Evolutionary conservation across 495 filamentous ascomycete genomes (phyloP), one percentile per base, ranked within the genome.

Genomic region (Tetracladium marchalianum): DNA sequence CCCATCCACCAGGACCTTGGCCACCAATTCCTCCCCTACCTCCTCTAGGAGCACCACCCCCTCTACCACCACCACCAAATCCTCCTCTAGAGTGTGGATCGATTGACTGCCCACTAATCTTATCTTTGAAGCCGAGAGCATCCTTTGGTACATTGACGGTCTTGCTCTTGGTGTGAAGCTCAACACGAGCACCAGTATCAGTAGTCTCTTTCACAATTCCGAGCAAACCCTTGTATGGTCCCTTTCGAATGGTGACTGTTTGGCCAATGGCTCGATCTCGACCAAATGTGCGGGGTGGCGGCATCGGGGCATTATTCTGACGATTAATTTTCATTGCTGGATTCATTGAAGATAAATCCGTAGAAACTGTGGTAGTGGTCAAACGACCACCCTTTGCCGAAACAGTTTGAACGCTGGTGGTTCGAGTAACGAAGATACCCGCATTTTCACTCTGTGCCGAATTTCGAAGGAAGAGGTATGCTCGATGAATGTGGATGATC

Each of bases 141-240:
- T 83, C 80, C 62, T 90, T 92, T 2, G 76, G 72, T 24, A 97
- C 76, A 12, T 80, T 82, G 43, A 97, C 80, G 6, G 81, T 77
- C 70, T 94, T 96, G 65, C 77, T 82, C 64, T 90, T 92, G 17
- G 87, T 85, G 62, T 96, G 90, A 19, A 99, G 70, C 63, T 97
- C 93, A 32, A 99, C 84, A 16, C 88, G 81, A 24, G 85, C 90
- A 50, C 83, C 78, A 0, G 72, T 75, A 47, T 93, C 88, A 0
- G 84, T 90, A 0, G 93, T 79, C 58, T 97, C 88, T 57, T 93
- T 94, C 53, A 99, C 86, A 46, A 95, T 94, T 52, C 93, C 93
- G 39, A 99, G 72, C 11, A 95, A 69, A 41, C 90, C 92, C 66
- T 99, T 99, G 65, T 88, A 85, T 1, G 80, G 78, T 9, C 93